Conservation (phyloP, 306 rosid species). For the Quercus glauca region DNA sequence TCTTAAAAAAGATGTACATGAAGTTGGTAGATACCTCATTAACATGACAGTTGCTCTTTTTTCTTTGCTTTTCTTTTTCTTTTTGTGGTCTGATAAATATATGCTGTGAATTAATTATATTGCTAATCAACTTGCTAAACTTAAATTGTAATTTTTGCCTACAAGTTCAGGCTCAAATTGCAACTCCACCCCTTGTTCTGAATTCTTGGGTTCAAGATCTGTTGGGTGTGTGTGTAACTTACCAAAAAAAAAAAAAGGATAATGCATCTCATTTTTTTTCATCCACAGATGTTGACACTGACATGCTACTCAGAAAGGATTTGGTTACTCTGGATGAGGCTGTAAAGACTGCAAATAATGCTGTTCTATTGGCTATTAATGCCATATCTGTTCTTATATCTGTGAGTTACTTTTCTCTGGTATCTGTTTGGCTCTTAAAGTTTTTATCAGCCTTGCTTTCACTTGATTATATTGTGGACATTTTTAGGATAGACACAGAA, state of each 20-base stretch:
- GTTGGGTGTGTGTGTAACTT: conserved; percentile 3
- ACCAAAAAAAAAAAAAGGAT: background rate
- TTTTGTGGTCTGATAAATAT: background rate
- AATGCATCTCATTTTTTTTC: conserved; percentile 5
- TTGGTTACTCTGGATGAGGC: conserved; percentile 94
- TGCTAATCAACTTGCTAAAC: background rate
- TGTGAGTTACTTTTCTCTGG: conserved; percentile 54
- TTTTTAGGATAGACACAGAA: conserved; percentile 63
- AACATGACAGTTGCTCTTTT: background rate
- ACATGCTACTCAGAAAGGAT: conserved; percentile 80
- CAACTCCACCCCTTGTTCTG: no score
- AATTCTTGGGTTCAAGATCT: background rate
- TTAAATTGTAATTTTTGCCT: background rate
- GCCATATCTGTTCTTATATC: conserved; percentile 67
- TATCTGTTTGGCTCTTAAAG: conserved; percentile 16
- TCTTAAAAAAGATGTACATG: background rate
- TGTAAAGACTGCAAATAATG: conserved; percentile 85
- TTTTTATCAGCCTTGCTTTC: conserved; percentile 16
- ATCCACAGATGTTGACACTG: conserved; percentile 69
- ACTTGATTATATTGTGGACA: conserved; percentile 26
- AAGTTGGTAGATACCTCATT: background rate
- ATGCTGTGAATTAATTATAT: background rate
- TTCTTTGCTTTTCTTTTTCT: background rate
- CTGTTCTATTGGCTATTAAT: conserved; percentile 76
- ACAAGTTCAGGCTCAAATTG: no score